A percentile compares a stretch with the other conserved stretches of the same genome.
These are phyloP conservation scores for Kodamaea restingae DNA, from an alignment of 805 yeast species.

Conservation along the genomic window DNA sequence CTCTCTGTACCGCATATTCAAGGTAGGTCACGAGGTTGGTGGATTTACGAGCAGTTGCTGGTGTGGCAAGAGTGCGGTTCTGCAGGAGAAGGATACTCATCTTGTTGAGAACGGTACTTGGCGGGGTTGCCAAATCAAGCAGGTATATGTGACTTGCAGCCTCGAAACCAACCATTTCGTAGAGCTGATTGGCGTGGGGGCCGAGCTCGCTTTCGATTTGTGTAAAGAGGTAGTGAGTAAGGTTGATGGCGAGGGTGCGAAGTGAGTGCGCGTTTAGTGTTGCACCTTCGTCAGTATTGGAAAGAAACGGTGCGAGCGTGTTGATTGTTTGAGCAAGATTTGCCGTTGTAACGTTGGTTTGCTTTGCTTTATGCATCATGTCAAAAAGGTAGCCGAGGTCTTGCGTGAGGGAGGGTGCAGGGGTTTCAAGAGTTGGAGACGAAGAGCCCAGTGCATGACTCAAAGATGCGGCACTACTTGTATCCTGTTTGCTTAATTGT, in stretches of 20 bases:
- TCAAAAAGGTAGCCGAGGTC: constrained; percentile 89
- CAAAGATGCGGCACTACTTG: too few relatives aligned
- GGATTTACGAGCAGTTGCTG: constrained; percentile 14
- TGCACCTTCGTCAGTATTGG: constrained; percentile 48
- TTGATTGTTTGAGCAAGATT: constrained; percentile 56
- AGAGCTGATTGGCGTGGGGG: constrained; percentile 15
- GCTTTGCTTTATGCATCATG: constrained; percentile 80
- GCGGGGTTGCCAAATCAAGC: constrained; percentile 43
- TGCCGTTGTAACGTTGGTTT: constrained; percentile 67
- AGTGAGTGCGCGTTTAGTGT: constrained; percentile 42
- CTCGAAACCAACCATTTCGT: constrained; percentile 1
- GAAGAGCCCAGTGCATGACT: too few relatives aligned
- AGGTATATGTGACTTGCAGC: constrained; percentile 19
- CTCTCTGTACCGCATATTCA: constrained; percentile 57
- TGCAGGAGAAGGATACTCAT: constrained; percentile 15
- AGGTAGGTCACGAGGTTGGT: constrained; percentile 44
- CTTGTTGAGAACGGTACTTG: constrained; percentile 23
- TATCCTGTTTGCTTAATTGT: too few relatives aligned
- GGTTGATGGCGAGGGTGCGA: constrained; percentile 45
- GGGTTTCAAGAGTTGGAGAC: too few relatives aligned
- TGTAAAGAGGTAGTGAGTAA: constrained; percentile 57
- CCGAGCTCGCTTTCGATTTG: constrained; percentile 49
- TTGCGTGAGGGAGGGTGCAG: constrained; percentile 58
- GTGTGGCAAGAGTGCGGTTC: constrained; percentile 12
- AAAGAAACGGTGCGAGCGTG: constrained; percentile 49